Evolutionary conservation across 306 rosid genomes (phyloP), one percentile per base, ranked within the genome.

Genomic region (Citrullus colocynthis): DNA sequence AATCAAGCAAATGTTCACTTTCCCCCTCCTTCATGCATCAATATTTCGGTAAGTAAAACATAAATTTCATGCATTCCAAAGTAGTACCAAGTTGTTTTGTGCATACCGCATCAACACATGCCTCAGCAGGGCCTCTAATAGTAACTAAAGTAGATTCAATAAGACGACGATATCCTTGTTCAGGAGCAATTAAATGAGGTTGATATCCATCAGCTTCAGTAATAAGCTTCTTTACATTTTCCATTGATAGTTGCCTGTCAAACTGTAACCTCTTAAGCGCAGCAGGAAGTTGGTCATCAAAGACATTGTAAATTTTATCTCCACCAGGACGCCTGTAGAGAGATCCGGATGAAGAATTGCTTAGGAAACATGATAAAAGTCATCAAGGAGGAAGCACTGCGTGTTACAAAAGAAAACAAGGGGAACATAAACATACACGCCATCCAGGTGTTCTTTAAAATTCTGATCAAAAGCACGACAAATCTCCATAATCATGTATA

Each of bases 151-250:
- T 85, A 74, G 98, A 91, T 81, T 93, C 98, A 62, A 93, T 93
- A 56, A 93, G 97, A 65, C 93, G 94, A 28, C 96, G 98, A 76
- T 93, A 93, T 76, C 98, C 98, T 86, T 91, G 98, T 79, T 93
- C 98, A 1, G 98, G 98, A 79, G 98, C 98, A 81, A 93, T 93
- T 81, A 93, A 81, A 85, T 93, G 98, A 81, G 97, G 98, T 82
- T 93, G 98, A 85, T 93, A 93, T 71, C 98, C 98, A 89, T 93
- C 98, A 75, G 98, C 98, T 81, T 93, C 98, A 3, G 98, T 93
- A 72, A 93, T 90, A 78, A 90, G 93, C 87, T 93, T 93, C 80
- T 89, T 76, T 79, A 93, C 90, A 77, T 93, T 93, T 87, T 93
- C 98, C 98, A 93, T 91, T 16, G 98, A 80, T 70, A 93, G 97